Evolutionary conservation across 176 grass and related monocot species (phyloP).

Genomic region (Aegilops longissima): DNA sequence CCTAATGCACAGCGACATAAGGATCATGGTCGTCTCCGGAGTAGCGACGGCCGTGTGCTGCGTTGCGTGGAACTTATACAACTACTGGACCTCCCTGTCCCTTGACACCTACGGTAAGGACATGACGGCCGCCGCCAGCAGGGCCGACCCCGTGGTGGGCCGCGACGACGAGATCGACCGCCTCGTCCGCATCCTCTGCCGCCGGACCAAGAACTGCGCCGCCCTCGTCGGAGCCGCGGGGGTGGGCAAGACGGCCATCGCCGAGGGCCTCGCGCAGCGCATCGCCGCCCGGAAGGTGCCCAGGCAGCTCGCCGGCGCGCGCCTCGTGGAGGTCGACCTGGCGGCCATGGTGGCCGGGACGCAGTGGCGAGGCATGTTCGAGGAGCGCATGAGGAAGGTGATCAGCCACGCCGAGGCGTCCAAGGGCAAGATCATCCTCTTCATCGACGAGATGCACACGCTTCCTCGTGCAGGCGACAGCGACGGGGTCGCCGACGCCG

Average conservation of each 20-base stretch:
- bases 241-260: neutral
- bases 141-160: neutral
- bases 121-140: neutral
- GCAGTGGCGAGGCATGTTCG: neutral
- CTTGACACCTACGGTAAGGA: neutral
- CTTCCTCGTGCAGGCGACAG: neutral
- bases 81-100: neutral
- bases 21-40: no score
- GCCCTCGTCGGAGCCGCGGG: neutral
- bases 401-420: neutral
- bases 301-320: neutral
- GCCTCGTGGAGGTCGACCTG: neutral
- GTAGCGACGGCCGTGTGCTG: neutral
- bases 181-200: neutral
- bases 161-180: conserved; percentile 5
- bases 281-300: neutral
- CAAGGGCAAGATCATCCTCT: neutral
- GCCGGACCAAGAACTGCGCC: neutral
- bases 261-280: neutral
- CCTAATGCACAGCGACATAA: no score
- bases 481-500: neutral
- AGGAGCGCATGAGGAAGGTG: neutral
- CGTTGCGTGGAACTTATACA: neutral
- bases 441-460: conserved; percentile 14
- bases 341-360: neutral